Conservation (phyloP, 2,329 filamentous ascomycete species). For the Hypoxylon sp. region DNA sequence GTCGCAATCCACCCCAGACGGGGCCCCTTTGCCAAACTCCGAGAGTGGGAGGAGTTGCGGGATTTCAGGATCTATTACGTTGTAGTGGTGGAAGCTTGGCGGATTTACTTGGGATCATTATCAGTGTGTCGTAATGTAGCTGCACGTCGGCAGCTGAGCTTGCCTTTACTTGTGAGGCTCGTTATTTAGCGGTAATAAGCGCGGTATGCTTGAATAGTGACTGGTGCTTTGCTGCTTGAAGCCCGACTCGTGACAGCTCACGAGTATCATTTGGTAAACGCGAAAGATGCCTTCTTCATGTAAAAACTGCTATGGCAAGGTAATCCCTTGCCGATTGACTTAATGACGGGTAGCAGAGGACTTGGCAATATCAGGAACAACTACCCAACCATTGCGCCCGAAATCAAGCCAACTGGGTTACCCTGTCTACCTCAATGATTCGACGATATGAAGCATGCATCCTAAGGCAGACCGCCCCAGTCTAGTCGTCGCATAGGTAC, state of each 20-base stretch:
- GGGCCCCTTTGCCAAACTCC: conserved; percentile 32
- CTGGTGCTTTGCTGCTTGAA: conserved; percentile 7
- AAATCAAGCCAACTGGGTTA: conserved; percentile 5
- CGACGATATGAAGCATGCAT: conserved; percentile 13
- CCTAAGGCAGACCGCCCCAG: conserved; percentile 1
- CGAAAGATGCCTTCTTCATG: conserved; percentile 10
- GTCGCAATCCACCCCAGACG: conserved; percentile 13
- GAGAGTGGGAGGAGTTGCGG: conserved; percentile 7
- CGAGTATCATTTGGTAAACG: conserved; percentile 3
- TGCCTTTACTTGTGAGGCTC: not conserved
- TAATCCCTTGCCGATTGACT: not conserved
- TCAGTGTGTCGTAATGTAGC: conserved; percentile 26
- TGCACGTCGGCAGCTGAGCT: conserved; percentile 12
- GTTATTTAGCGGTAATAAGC: not conserved
- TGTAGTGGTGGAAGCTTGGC: conserved; percentile 29
- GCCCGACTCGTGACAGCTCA: conserved; percentile 28
- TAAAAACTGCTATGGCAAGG: not conserved
- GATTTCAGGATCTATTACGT: conserved; percentile 23
- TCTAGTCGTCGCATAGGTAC: not conserved
- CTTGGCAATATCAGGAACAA: conserved; percentile 1
- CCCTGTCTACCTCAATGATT: conserved; percentile 16
- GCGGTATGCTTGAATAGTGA: conserved; percentile 5
- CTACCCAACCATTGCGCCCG: not conserved
- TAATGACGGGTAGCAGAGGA: not conserved
- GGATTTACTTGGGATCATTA: conserved; percentile 23